These are phyloP conservation scores for Ambrosiella cleistominuta DNA, from an alignment of 2,329 filamentous ascomycete genomes.

Conservation along the genomic window DNA sequence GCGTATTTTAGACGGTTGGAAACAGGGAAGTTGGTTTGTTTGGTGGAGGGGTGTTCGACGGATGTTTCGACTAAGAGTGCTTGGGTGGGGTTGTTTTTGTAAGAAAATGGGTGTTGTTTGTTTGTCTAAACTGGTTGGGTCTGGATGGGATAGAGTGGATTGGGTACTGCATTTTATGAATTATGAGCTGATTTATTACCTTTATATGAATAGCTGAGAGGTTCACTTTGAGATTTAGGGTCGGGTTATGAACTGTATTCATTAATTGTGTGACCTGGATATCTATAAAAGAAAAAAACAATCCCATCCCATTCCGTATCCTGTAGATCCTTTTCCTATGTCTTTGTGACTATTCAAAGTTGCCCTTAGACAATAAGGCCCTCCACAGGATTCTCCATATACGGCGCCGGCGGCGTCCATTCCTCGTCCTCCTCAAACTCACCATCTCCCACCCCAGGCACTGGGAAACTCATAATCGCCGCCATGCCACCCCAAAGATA, in stretches of 20 bases:
- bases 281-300: no score
- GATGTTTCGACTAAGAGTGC: slow-evolving; percentile 36
- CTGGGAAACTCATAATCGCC: slow-evolving; percentile 75
- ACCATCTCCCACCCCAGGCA: slow-evolving; percentile 63
- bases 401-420: not conserved
- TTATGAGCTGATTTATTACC: no score
- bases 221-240: no score
- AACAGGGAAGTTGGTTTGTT: slow-evolving; percentile 29
- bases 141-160: not conserved
- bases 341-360: not conserved
- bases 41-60: slow-evolving; percentile 37
- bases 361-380: slow-evolving; percentile 9
- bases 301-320: no score
- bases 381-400: slow-evolving; percentile 12
- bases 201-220: no score
- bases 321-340: not conserved
- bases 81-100: slow-evolving; percentile 46
- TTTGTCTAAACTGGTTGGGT: not conserved
- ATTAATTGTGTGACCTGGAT: no score
- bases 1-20: not conserved
- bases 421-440: slow-evolving; percentile 27
- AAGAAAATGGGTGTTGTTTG: slow-evolving; percentile 17
- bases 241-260: no score
- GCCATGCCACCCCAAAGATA: slow-evolving; percentile 76
- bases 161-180: no score